Evolutionary conservation across 192 early-diverging fungal species (phyloP).

Genomic region (Mortierella alpina): DNA sequence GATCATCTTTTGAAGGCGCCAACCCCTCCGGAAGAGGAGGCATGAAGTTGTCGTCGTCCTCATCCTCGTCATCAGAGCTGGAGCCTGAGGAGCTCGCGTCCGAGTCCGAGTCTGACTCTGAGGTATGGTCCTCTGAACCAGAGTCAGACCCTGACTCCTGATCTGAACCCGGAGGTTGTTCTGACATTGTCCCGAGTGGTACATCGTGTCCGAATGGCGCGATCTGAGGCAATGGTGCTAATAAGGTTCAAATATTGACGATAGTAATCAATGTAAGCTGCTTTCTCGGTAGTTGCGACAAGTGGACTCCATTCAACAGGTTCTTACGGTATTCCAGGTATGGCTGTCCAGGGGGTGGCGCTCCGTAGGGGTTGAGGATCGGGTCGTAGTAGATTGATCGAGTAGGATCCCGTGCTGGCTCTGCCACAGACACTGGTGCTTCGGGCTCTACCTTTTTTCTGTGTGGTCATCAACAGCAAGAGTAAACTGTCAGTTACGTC

Average conservation of each 20-base stretch:
- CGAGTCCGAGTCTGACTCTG: slow-evolving; percentile 27
- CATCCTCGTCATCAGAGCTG: slow-evolving; percentile 27
- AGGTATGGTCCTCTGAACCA: not conserved
- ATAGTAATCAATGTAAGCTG: not conserved
- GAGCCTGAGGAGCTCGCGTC: slow-evolving; percentile 32
- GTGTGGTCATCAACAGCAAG: not conserved
- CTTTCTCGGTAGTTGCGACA: not conserved
- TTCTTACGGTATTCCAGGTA: slow-evolving; percentile 51
- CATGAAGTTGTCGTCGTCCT: slow-evolving; percentile 34
- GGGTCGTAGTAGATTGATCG: slow-evolving; percentile 53
- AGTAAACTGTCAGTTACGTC: not conserved
- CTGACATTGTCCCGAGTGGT: slow-evolving; percentile 4
- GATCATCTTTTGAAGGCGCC: slow-evolving; percentile 30
- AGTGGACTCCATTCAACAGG: not conserved
- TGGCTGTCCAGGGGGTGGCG: slow-evolving; percentile 48
- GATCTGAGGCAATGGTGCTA: slow-evolving; percentile 28
- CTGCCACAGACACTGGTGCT: slow-evolving; percentile 29
- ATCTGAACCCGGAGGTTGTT: slow-evolving; percentile 10
- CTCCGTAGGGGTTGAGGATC: slow-evolving; percentile 47
- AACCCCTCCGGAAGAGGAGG: slow-evolving; percentile 42
- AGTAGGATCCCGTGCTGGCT: slow-evolving; percentile 37
- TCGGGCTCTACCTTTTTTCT: slow-evolving; percentile 37
- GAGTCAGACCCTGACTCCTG: slow-evolving; percentile 15
- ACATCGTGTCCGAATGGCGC: slow-evolving; percentile 7
- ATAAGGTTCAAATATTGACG: not conserved